phyloP scores from a whole-genome alignment of 768 basidiomycete species.

The Tubosaeta sp. region DNA sequence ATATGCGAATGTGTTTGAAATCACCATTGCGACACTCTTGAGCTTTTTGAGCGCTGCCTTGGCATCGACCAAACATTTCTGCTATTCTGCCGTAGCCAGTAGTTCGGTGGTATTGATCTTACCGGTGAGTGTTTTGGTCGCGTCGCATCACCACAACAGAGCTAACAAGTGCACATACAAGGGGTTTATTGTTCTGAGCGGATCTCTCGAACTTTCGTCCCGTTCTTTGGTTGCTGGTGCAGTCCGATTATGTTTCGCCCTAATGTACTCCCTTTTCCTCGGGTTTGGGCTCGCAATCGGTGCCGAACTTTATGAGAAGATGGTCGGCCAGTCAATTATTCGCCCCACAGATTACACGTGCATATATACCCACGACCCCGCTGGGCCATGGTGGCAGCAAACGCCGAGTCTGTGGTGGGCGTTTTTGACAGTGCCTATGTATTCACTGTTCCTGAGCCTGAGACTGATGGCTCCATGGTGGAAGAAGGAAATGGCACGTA shows the following conservation, averaged over 20 bases:
- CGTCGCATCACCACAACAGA: not conserved
- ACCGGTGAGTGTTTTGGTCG: constrained; percentile 43
- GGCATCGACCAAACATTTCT: constrained; percentile 63
- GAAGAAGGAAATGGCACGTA: constrained; percentile 51
- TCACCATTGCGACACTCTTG: constrained; percentile 73
- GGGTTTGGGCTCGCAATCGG: constrained; percentile 84
- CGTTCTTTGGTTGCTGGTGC: constrained; percentile 83
- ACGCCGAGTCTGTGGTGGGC: constrained; percentile 75
- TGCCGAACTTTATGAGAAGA: constrained; percentile 57
- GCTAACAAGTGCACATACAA: constrained; percentile 3
- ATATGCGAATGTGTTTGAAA: constrained; percentile 79
- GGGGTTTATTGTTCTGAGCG: constrained; percentile 70
- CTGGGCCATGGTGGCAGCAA: constrained; percentile 68
- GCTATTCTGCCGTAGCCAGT: constrained; percentile 78
- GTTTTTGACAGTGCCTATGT: constrained; percentile 69
- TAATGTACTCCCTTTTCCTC: constrained; percentile 74
- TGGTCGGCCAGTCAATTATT: constrained; percentile 44
- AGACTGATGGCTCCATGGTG: constrained; percentile 59
- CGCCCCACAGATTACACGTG: constrained; percentile 63
- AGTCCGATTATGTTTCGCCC: constrained; percentile 74
- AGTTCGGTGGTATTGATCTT: constrained; percentile 77
- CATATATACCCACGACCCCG: constrained; percentile 45
- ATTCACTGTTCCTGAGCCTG: constrained; percentile 61
- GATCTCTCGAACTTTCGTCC: constrained; percentile 73
- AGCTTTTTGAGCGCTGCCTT: constrained; percentile 78